A percentile compares a stretch with the other conserved stretches of the same genome.
Evolutionary conservation across 2,329 filamentous ascomycete species (phyloP).

Genomic region (Aspergillus quadricinctus): DNA sequence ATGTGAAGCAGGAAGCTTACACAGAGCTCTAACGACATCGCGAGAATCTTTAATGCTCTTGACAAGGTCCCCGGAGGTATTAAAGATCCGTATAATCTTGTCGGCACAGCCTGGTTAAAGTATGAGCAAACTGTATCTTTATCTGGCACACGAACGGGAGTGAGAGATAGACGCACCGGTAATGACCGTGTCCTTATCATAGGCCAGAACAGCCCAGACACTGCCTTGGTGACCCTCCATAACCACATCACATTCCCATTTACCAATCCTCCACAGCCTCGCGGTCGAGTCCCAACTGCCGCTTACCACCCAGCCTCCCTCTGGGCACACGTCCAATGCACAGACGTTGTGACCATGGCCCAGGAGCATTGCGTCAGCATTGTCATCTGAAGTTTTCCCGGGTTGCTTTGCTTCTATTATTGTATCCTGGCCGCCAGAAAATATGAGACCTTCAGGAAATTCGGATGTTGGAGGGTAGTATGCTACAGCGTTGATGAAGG

Average conservation of each 20-base stretch:
- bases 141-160: not conserved
- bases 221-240: conserved; percentile 73
- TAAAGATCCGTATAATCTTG: conserved; percentile 79
- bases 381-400: conserved; percentile 61
- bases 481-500: conserved; percentile 82
- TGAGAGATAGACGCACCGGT: conserved; percentile 51
- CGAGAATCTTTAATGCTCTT: conserved; percentile 65
- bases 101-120: conserved; percentile 69
- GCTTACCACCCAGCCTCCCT: conserved; percentile 73
- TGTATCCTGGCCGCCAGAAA: conserved; percentile 85
- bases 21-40: conserved; percentile 85
- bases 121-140: conserved; percentile 13
- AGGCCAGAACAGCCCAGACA: conserved; percentile 88
- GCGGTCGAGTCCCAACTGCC: conserved; percentile 92
- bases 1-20: conserved; percentile 70
- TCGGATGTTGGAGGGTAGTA: conserved; percentile 66
- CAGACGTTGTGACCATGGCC: conserved; percentile 88
- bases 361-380: conserved; percentile 79
- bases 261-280: conserved; percentile 77
- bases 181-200: conserved; percentile 73
- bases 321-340: conserved; percentile 71
- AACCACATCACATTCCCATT: conserved; percentile 72
- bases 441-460: conserved; percentile 72
- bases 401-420: conserved; percentile 86
- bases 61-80: conserved; percentile 59